Conservation (phyloP, 202 grass and related monocot genomes). For the Zizania palustris region DNA sequence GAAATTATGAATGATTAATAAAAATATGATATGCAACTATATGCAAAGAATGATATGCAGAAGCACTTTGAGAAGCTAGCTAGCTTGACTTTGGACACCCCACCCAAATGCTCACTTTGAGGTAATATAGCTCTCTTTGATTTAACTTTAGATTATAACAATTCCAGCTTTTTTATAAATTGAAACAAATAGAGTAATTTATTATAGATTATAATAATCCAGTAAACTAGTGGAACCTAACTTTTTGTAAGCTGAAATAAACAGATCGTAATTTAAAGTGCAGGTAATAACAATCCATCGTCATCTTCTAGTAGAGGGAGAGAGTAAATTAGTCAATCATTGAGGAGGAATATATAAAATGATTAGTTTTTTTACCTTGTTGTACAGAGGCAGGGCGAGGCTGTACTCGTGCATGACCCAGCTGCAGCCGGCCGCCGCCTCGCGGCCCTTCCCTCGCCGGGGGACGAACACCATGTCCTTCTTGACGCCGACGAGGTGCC, state of each 20-base stretch:
- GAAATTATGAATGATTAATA: not conserved
- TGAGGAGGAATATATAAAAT: constrained; percentile 2
- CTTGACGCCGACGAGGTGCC: constrained; percentile 67
- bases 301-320: too few relatives aligned
- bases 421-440: constrained; percentile 25
- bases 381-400: constrained; percentile 55
- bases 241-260: too few relatives aligned
- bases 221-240: too few relatives aligned
- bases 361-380: constrained; percentile 37
- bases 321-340: not conserved
- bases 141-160: too few relatives aligned
- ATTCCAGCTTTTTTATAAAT: too few relatives aligned
- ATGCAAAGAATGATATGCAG: too few relatives aligned
- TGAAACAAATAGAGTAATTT: too few relatives aligned
- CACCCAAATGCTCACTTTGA: too few relatives aligned
- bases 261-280: too few relatives aligned
- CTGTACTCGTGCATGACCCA: constrained; percentile 98
- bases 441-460: not conserved
- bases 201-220: too few relatives aligned
- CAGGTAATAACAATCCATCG: not conserved
- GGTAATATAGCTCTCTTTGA: too few relatives aligned
- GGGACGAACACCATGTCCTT: constrained; percentile 56
- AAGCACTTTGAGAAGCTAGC: not conserved
- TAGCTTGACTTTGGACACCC: too few relatives aligned
- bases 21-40: not conserved